These are phyloP conservation scores for Cyberlindnera americana DNA, from an alignment of 805 yeast species.

Conservation along the genomic window DNA sequence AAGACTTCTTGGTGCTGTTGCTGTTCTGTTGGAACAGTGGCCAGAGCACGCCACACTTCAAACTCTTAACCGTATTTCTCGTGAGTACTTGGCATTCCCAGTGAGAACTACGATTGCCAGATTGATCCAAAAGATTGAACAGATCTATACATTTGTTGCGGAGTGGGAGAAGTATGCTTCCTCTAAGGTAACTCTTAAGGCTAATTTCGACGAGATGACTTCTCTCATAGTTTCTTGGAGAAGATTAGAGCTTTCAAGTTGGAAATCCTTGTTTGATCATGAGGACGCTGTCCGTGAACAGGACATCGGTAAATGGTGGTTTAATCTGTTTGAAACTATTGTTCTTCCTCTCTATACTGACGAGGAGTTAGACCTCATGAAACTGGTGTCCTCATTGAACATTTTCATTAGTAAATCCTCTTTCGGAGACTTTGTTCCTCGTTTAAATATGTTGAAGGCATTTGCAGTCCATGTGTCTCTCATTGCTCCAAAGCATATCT, in stretches of 20 bases:
- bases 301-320: slow-evolving; percentile 83
- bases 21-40: slow-evolving; percentile 61
- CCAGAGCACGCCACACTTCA: slow-evolving; percentile 92
- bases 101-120: slow-evolving; percentile 71
- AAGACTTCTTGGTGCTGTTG: slow-evolving; percentile 42
- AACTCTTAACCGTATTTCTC: slow-evolving; percentile 57
- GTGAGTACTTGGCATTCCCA: slow-evolving; percentile 63
- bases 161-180: slow-evolving; percentile 97
- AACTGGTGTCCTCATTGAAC: slow-evolving; percentile 58
- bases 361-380: slow-evolving; percentile 32
- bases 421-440: slow-evolving; percentile 64
- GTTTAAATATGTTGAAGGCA: slow-evolving; percentile 61
- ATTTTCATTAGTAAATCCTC: slow-evolving; percentile 72
- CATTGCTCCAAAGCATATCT: slow-evolving; percentile 28
- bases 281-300: slow-evolving; percentile 52
- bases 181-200: slow-evolving; percentile 61
- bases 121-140: slow-evolving; percentile 79
- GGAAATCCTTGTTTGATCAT: slow-evolving; percentile 70
- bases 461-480: slow-evolving; percentile 52
- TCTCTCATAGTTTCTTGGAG: slow-evolving; percentile 85
- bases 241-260: slow-evolving; percentile 75
- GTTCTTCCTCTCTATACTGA: slow-evolving; percentile 41
- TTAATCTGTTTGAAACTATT: slow-evolving; percentile 79
- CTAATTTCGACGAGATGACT: slow-evolving; percentile 56
- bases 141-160: slow-evolving; percentile 70